Evolutionary conservation across 164 flowering plant genomes (phyloP).

Genomic region (Echeveria elegans): DNA sequence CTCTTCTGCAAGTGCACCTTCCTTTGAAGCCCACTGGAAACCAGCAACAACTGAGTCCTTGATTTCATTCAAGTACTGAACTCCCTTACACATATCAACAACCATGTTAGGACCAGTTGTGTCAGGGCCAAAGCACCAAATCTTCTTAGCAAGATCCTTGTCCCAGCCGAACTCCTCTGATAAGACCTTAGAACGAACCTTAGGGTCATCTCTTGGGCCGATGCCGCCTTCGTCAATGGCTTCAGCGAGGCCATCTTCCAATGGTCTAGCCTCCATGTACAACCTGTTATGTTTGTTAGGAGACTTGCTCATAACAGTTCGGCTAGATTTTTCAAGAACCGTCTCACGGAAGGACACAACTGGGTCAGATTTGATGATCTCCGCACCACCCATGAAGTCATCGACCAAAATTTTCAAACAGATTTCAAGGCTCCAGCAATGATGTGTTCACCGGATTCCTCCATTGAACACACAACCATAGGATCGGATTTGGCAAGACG

Average conservation of each 20-base stretch:
- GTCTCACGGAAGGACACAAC: background rate
- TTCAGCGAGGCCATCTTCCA: background rate
- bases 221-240: background rate
- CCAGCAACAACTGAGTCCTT: background rate
- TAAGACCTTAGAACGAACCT: background rate
- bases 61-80: background rate
- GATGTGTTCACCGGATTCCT: background rate
- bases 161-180: background rate
- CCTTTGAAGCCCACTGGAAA: background rate
- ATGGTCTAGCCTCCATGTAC: background rate
- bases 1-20: background rate
- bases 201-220: background rate
- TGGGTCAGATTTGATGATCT: constrained; percentile 1
- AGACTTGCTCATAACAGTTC: background rate
- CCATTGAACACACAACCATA: background rate
- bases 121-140: background rate
- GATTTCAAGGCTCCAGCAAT: background rate
- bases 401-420: background rate
- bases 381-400: background rate
- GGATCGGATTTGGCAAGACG: background rate
- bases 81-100: constrained; percentile 2
- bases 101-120: constrained; percentile 1
- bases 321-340: background rate
- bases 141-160: background rate
- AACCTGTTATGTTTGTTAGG: background rate